A percentile compares a stretch with the other conserved stretches of the same genome.
These are phyloP conservation scores for Metarhizium guizhouense DNA, from an alignment of 2,329 filamentous ascomycete genomes.

Conservation along the genomic window DNA sequence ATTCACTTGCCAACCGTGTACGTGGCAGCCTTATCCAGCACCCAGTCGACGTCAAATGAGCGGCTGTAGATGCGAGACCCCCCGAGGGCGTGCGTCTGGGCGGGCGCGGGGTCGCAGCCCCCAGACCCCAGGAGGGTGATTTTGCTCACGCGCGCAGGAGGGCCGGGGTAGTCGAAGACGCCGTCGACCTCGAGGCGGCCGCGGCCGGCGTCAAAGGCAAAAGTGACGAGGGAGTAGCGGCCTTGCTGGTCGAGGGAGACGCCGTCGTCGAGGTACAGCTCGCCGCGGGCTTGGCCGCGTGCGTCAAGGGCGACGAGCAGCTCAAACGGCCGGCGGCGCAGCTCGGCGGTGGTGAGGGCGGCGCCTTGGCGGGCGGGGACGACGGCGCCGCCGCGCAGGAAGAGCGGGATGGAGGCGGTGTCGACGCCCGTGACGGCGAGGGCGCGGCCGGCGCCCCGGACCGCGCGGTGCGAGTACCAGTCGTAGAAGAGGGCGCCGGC, in stretches of 20 bases:
- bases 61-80: slow-evolving; percentile 10
- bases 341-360: slow-evolving; percentile 54
- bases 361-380: slow-evolving; percentile 48
- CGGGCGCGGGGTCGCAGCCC: background rate
- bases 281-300: slow-evolving; percentile 55
- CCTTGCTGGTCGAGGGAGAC: slow-evolving; percentile 50
- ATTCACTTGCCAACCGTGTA: slow-evolving; percentile 2
- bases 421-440: slow-evolving; percentile 27
- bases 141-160: slow-evolving; percentile 31
- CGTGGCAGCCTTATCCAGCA: slow-evolving; percentile 12
- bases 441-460: slow-evolving; percentile 31
- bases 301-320: slow-evolving; percentile 57
- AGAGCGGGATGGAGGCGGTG: slow-evolving; percentile 50
- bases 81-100: slow-evolving; percentile 1
- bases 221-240: slow-evolving; percentile 45
- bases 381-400: slow-evolving; percentile 56
- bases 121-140: slow-evolving; percentile 39
- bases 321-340: slow-evolving; percentile 59
- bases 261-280: slow-evolving; percentile 72
- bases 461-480: slow-evolving; percentile 36
- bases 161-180: slow-evolving; percentile 41
- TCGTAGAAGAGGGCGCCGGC: slow-evolving; percentile 39
- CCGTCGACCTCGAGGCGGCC: slow-evolving; percentile 43
- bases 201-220: slow-evolving; percentile 40
- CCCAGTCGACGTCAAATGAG: slow-evolving; percentile 13